Percentiles rank a stretch among this genome's conserved stretches.
Conservation (phyloP, 1,284 basidiomycete species). For the Malassezia cuniculi region DNA sequence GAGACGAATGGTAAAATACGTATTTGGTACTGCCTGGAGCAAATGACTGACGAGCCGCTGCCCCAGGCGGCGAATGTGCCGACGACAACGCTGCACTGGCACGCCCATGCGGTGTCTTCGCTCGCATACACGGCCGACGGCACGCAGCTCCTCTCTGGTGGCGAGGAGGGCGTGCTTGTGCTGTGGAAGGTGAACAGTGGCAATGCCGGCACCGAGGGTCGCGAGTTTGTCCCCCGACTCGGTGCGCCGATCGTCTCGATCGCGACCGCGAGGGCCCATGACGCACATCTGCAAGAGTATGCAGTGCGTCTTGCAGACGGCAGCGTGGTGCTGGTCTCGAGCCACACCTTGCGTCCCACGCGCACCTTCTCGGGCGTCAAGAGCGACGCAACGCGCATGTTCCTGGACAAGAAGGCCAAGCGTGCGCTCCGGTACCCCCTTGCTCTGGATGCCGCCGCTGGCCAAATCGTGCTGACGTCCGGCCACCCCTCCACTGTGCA, state of each 20-base stretch:
- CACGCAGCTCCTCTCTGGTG: constrained; percentile 81
- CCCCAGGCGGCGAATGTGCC: constrained; percentile 51
- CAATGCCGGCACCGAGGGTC: constrained; percentile 17
- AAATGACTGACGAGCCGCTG: constrained; percentile 39
- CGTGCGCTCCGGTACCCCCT: constrained; percentile 18
- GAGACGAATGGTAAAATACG: constrained; percentile 72
- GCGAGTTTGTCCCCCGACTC: constrained; percentile 69
- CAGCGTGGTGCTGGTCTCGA: constrained; percentile 63
- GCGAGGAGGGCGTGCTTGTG: constrained; percentile 87
- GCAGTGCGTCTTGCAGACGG: constrained; percentile 72
- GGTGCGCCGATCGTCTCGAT: constrained; percentile 62
- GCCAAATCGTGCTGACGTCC: constrained; percentile 59
- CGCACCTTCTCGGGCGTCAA: constrained; percentile 67
- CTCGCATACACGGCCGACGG: constrained; percentile 80
- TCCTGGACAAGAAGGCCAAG: constrained; percentile 10
- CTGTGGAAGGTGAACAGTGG: constrained; percentile 61
- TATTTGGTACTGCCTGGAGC: constrained; percentile 72
- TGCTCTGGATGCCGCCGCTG: constrained; percentile 30
- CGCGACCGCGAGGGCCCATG: constrained; percentile 52
- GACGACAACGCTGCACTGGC: constrained; percentile 86
- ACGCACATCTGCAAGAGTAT: constrained; percentile 63
- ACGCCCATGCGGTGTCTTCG: constrained; percentile 83
- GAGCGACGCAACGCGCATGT: constrained; percentile 46
- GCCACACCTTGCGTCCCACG: constrained; percentile 59
- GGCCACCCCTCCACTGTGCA: constrained; percentile 90